Conservation (phyloP, 2,329 filamentous ascomycete genomes). For the Arthroderma uncinatum region DNA sequence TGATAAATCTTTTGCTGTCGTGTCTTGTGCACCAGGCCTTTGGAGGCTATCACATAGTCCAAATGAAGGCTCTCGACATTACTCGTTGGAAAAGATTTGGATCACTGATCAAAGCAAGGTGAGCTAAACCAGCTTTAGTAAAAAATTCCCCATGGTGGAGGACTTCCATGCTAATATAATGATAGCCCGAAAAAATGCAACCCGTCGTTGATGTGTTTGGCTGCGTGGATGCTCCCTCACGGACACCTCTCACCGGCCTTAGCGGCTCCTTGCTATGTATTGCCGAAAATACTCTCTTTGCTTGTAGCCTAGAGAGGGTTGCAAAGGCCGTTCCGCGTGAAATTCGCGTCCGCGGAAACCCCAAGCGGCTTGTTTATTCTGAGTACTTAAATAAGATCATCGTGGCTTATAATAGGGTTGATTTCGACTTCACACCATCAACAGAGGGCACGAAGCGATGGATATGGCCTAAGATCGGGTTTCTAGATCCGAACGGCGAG, state of each 20-base stretch:
- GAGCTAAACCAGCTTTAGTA: slow-evolving; percentile 13
- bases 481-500: slow-evolving; percentile 28
- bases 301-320: slow-evolving; percentile 37
- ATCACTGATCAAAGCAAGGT: slow-evolving; percentile 35
- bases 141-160: neutral
- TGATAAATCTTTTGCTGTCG: slow-evolving; percentile 22
- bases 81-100: slow-evolving; percentile 28
- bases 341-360: slow-evolving; percentile 32
- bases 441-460: slow-evolving; percentile 23
- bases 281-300: slow-evolving; percentile 37
- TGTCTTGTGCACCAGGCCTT: slow-evolving; percentile 29
- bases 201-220: slow-evolving; percentile 26
- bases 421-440: slow-evolving; percentile 18
- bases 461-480: slow-evolving; percentile 28
- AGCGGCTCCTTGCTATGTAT: slow-evolving; percentile 39
- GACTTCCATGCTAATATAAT: slow-evolving; percentile 7
- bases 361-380: slow-evolving; percentile 37
- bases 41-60: slow-evolving; percentile 27
- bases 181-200: slow-evolving; percentile 31
- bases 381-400: slow-evolving; percentile 38
- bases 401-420: slow-evolving; percentile 34
- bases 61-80: slow-evolving; percentile 19
- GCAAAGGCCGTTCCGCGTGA: slow-evolving; percentile 33
- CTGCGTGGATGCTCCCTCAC: slow-evolving; percentile 23
- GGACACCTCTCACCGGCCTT: slow-evolving; percentile 20